Evolutionary conservation across 2,329 filamentous ascomycete genomes (phyloP), one percentile per base, ranked within the genome.

Genomic region (Aspergillus latus): DNA sequence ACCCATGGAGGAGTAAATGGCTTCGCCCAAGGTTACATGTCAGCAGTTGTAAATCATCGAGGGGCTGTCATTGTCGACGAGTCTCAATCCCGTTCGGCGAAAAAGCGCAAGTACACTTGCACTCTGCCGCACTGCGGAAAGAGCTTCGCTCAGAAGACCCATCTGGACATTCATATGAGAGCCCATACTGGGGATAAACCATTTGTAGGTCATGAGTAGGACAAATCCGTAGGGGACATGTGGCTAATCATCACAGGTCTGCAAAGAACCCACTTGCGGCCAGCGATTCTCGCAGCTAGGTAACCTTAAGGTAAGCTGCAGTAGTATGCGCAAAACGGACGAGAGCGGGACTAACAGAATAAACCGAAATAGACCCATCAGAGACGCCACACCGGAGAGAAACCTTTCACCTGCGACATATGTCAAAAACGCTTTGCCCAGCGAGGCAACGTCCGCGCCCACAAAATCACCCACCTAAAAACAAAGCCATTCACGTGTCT

Each of bases 121-220:
- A 82, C 81, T 16, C 81, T 91, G 39, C 82, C 85, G 6, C 84
- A 84, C 40, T 97, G 93, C 73, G 80, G 81, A 64, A 95, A 94
- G 78, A 85, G 83, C 59, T 97, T 97, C 73, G 85, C 85, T 58
- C 93, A 97, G 70, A 96, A 93, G 76, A 96, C 92, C 1, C 93
- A 97, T 66, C 82, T 97, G 9, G 89, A 94, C 59, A 97, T 95
- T 48, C 94, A 99, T 72, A 86, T 84, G 45, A 84, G 92, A 62
- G 88, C 89, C 4, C 94, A 99, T 73, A 96, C 90, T 2, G 94
- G 94, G 13, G 86, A 89, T 52, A 94, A 92, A 71, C 93, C 93
- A 58, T 97, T 93, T 71, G 88, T 96, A 78, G 80, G 90, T 79
- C 21, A 21, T 21, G 21, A 21, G 21, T 21, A 21, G 21, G 21